A percentile compares a stretch with the other conserved stretches of the same genome.
Evolutionary conservation across 306 rosid genomes (phyloP).

Genomic region (Glycine soja): DNA sequence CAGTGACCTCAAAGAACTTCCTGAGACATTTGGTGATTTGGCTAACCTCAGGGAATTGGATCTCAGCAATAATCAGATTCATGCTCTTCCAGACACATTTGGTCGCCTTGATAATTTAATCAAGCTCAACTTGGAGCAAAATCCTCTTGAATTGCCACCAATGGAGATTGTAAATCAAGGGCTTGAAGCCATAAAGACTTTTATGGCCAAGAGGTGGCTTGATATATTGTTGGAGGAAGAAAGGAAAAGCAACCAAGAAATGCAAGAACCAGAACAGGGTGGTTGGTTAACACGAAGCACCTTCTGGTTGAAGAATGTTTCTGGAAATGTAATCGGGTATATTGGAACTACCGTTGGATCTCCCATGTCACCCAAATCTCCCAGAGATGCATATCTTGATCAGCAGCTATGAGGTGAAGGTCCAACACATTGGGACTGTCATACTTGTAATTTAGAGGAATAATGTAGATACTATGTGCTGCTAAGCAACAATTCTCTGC

Average conservation of each 20-base stretch:
- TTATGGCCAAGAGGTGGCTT: conserved; percentile 84
- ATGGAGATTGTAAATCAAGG: conserved; percentile 74
- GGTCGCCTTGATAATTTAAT: conserved; percentile 86
- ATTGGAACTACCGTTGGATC: conserved; percentile 58
- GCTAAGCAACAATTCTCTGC: conserved; percentile 4
- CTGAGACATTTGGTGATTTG: conserved; percentile 84
- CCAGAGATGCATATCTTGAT: conserved; percentile 73
- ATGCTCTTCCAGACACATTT: conserved; percentile 83
- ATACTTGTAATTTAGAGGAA: conserved; percentile 35
- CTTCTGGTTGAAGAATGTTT: conserved; percentile 78
- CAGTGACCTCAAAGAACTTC: conserved; percentile 83
- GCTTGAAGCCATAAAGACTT: conserved; percentile 67
- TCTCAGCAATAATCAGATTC: conserved; percentile 92
- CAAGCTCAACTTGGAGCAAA: conserved; percentile 92
- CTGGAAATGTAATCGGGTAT: conserved; percentile 69
- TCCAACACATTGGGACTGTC: conserved; percentile 13
- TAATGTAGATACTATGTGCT: conserved; percentile 28
- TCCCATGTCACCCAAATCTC: conserved; percentile 66
- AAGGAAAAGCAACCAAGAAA: conserved; percentile 67
- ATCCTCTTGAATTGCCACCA: conserved; percentile 90
- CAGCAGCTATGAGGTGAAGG: conserved; percentile 68
- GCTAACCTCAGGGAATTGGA: conserved; percentile 88
- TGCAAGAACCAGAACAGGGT: conserved; percentile 66
- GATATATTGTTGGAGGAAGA: conserved; percentile 86
- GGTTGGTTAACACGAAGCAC: conserved; percentile 96